Base-by-base conservation (phyloP, 345 rosid genomes). In the Linum trigynum region DNA sequence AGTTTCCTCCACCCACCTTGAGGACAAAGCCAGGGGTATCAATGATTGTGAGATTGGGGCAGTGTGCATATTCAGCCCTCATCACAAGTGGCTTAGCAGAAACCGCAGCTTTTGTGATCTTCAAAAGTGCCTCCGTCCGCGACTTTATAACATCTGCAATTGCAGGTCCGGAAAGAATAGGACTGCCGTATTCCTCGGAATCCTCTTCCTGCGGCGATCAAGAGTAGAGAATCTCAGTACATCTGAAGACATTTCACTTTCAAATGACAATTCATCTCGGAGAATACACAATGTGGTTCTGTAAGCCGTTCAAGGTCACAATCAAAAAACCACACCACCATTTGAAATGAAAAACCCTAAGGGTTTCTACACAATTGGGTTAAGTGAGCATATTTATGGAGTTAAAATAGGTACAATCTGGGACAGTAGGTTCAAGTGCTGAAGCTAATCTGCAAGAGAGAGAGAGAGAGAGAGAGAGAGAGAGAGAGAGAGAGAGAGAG, bases 11-110 rank as follows among this genome's bases (percentile, higher is more conserved):
- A 55, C 42, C 11, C 59, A 87, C 98, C 96, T 92, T 90, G 17
- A 94, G 92, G 73, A 94, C 96, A 78, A 94, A 94, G 1, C 99
- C 99, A 8, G 99, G 99, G 41, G 97, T 94, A 72, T 94, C 97
- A 58, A 94, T 90, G 12, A 94, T 88, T 41, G 99, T 94, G 50
- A 94, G 84, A 75, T 90, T 94, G 55, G 99, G 99, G 64, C 88
- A 94, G 77, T 90, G 96, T 42, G 97, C 99, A 76, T 85, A 94
- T 63, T 94, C 99, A 55, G 99, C 91, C 81, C 97, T 88, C 96
- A 94, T 86, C 70, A 94, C 96, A 75, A 88, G 86, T 11, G 97
- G 97, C 82, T 90, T 85, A 0, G 99, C 68, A 71, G 96, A 90
- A 50, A 94, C 99, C n/a, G 97, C 86, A 1, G 86, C 73, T 74